phyloP scores from a whole-genome alignment of 1,284 basidiomycete species.

The Leccinum pseudoinsigne region DNA sequence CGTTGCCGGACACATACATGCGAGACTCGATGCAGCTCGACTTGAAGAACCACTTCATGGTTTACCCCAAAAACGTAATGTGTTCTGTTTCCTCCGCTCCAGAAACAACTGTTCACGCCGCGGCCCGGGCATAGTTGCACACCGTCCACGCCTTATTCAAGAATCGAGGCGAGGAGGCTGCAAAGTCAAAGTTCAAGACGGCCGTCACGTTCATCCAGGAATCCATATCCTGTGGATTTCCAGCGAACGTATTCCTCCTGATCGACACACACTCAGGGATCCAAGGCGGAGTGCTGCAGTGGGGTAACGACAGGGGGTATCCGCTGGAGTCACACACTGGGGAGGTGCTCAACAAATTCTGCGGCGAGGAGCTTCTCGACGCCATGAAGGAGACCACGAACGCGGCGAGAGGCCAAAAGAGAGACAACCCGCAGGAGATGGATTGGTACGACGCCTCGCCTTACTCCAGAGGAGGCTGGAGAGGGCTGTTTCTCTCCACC shows the following conservation, averaged over 20 bases:
- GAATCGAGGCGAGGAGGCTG: neutral
- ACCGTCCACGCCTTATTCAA: neutral
- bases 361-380: neutral
- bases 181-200: neutral
- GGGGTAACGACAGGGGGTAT: neutral
- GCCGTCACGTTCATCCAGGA: neutral
- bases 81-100: neutral
- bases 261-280: neutral
- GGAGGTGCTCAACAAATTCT: neutral
- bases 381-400: neutral
- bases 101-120: no score
- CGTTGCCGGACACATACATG: neutral
- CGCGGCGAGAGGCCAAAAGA: neutral
- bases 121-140: neutral
- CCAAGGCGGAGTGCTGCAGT: neutral
- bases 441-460: neutral
- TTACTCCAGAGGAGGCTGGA: neutral
- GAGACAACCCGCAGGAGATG: neutral
- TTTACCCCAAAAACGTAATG: neutral
- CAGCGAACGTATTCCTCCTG: neutral
- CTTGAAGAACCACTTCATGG: neutral
- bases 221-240: neutral
- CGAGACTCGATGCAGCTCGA: neutral
- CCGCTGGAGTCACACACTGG: neutral
- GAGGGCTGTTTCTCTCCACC: neutral